Evolutionary conservation across 208 protist genomes (phyloP), one percentile per base, ranked within the genome.

Genomic region (Leishmania guyanensis): DNA sequence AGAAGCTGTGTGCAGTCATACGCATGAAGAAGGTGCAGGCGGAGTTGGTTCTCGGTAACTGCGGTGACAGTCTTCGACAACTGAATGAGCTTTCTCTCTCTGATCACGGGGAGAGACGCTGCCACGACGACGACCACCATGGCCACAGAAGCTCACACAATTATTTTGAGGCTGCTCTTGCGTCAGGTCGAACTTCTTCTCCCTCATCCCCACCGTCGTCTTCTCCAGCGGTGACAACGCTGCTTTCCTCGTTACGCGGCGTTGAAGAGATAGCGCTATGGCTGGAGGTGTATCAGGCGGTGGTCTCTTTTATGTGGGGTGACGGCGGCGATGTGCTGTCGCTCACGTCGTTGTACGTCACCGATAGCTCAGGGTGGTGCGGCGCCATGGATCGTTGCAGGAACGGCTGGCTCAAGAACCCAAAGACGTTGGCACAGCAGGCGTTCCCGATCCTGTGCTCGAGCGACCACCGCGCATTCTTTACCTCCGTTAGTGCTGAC

Each of bases 21-120:
- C 39, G 12, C 26, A 64, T 60, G 14, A 20, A 5, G 10, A 66
- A 62, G 56, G 5, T 71, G 69, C 53, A 74, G 75, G 75, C 64
- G 33, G 75, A 84, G 65, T 53, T 84, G 53, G 48, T 84, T 8
- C 75, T 84, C 22, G 80, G 75, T 43, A 71, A 80, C 58, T 80
- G 75, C 80, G 46, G 60, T 22, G 43, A 65, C 29, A 69, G 66
- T 6, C 77, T 80, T 33, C 10, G 16, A 58, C 53, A 65, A 33
- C 65, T 84, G 9, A 71, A 50, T 70, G 68, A 6, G 56, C 22
- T 77, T 14, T 29, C 16, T 29, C 14, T 14, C 70, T 17, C 20
- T 29, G 43, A 54, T 26, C 8, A 29, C 10, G 14, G 66, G 39
- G 22, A 71, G 66, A 50, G 36, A 17, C 17, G 39, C 16, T 39